Evolutionary conservation across 148 eudicot genomes (phyloP).

Genomic region (Pharnaceum exiguum): DNA sequence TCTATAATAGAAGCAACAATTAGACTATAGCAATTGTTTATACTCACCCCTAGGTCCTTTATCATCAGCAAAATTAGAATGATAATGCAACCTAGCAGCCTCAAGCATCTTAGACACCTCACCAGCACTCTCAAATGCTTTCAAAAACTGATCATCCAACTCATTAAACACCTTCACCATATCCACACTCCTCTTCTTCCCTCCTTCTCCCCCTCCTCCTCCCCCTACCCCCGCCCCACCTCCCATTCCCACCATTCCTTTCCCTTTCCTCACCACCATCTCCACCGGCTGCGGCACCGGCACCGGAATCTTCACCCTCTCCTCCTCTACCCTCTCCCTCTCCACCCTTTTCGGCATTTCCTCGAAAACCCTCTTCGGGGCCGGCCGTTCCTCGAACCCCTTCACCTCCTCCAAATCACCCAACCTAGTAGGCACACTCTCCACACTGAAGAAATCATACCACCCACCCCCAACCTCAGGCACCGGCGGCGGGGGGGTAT

Average conservation of each 20-base stretch:
- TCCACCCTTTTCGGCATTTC: slow-evolving; percentile 31
- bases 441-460: slow-evolving; percentile 61
- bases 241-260: slow-evolving; percentile 22
- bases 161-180: slow-evolving; percentile 54
- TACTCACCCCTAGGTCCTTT: no score
- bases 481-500: slow-evolving; percentile 33
- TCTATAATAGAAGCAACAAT: no score
- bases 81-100: slow-evolving; percentile 91
- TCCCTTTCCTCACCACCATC: slow-evolving; percentile 40
- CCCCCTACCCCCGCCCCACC: slow-evolving; percentile 23
- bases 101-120: slow-evolving; percentile 89
- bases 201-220: slow-evolving; percentile 38
- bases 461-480: slow-evolving; percentile 34
- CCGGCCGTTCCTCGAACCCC: slow-evolving; percentile 35
- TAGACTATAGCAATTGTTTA: no score
- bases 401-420: slow-evolving; percentile 47
- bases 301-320: slow-evolving; percentile 21
- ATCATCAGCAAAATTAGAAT: slow-evolving; percentile 89
- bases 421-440: slow-evolving; percentile 57
- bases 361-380: slow-evolving; percentile 37
- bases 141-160: slow-evolving; percentile 81
- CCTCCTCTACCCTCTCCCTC: slow-evolving; percentile 25
- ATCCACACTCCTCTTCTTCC: slow-evolving; percentile 45
- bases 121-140: slow-evolving; percentile 78
- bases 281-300: slow-evolving; percentile 3